These are phyloP conservation scores for Aspergillus glaucus DNA, from an alignment of 2,329 filamentous ascomycete genomes.

Conservation along the genomic window DNA sequence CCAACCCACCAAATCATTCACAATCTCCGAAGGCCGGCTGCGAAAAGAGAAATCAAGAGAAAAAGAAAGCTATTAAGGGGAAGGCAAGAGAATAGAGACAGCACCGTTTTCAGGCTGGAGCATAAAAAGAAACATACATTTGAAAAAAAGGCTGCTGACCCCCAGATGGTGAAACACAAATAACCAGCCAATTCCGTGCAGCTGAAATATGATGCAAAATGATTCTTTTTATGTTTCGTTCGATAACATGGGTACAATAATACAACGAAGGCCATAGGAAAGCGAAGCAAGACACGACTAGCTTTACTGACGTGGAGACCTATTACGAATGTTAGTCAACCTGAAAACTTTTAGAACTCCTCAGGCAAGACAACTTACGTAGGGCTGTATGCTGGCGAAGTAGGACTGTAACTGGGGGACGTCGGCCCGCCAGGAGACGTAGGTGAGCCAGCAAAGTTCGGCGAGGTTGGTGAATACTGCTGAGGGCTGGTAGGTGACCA, in stretches of 20 bases:
- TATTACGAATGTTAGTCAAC: constrained; percentile 16
- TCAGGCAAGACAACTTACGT: constrained; percentile 24
- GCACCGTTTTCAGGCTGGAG: constrained; percentile 14
- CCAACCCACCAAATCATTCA: constrained; percentile 22
- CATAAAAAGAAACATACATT: constrained; percentile 29
- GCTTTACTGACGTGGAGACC: constrained; percentile 38
- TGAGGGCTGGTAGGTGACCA: constrained; percentile 44
- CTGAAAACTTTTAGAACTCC: not conserved
- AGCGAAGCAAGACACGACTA: constrained; percentile 14
- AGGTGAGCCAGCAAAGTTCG: constrained; percentile 42
- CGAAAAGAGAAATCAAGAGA: not conserved
- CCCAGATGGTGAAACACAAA: constrained; percentile 29
- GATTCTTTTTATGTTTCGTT: constrained; percentile 29
- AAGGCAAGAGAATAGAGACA: constrained; percentile 10
- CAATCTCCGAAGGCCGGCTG: constrained; percentile 26
- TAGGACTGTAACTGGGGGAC: constrained; percentile 40
- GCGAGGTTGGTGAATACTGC: constrained; percentile 46
- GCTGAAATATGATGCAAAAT: constrained; percentile 27
- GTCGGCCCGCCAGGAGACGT: constrained; percentile 37
- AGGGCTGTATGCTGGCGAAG: constrained; percentile 39
- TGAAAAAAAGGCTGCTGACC: constrained; percentile 18
- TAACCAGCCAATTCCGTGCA: constrained; percentile 34
- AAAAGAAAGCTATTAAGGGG: constrained; percentile 9
- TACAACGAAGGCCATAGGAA: constrained; percentile 19
- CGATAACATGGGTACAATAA: constrained; percentile 35